These are phyloP conservation scores for Globisporangium ultimum DNA, from an alignment of 352 stramenopile genomes.

Conservation along the genomic window DNA sequence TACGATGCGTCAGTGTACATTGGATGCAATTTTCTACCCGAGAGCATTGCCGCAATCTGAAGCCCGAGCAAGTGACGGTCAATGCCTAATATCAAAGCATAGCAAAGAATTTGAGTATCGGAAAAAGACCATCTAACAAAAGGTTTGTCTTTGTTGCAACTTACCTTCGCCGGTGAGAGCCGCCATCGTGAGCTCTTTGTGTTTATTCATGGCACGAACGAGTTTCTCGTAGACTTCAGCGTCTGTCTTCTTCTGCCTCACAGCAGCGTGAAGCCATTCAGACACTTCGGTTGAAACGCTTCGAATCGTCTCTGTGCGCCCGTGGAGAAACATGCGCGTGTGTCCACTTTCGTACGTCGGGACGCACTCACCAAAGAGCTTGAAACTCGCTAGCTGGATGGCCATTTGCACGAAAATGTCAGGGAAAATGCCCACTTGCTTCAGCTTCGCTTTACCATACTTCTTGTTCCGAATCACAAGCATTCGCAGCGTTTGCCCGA, in stretches of 20 bases:
- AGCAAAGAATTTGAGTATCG: background rate
- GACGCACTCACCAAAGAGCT: slow-evolving; percentile 83
- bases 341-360: slow-evolving; percentile 95
- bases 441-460: slow-evolving; percentile 85
- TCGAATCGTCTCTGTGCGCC: slow-evolving; percentile 88
- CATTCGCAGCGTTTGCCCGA: slow-evolving; percentile 74
- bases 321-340: slow-evolving; percentile 91
- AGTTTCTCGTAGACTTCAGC: slow-evolving; percentile 55
- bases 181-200: slow-evolving; percentile 83
- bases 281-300: slow-evolving; percentile 73
- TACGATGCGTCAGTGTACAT: slow-evolving; percentile 88
- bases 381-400: slow-evolving; percentile 90
- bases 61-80: slow-evolving; percentile 93
- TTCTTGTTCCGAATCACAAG: slow-evolving; percentile 73
- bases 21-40: slow-evolving; percentile 52
- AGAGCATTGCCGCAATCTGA: slow-evolving; percentile 77
- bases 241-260: slow-evolving; percentile 39
- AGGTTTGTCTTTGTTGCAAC: background rate
- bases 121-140: no score
- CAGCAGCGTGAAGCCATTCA: slow-evolving; percentile 65
- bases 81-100: slow-evolving; percentile 36
- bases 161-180: slow-evolving; percentile 61
- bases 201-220: slow-evolving; percentile 66
- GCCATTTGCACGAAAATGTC: slow-evolving; percentile 95
- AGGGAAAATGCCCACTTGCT: slow-evolving; percentile 75